These are phyloP conservation scores for Albifimbria verrucaria DNA, from an alignment of 2,329 filamentous ascomycete species.

Conservation along the genomic window DNA sequence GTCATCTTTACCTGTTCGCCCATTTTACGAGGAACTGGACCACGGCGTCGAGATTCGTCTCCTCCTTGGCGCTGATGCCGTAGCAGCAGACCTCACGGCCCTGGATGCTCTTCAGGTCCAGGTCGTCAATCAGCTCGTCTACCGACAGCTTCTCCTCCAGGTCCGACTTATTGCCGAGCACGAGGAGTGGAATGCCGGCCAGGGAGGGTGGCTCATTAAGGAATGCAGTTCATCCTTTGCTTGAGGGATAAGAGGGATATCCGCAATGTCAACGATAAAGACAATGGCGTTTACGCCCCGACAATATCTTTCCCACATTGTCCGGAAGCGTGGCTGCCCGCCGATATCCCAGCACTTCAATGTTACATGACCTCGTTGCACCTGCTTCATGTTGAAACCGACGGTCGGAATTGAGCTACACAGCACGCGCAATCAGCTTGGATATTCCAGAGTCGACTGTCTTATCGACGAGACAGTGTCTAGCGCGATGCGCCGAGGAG, in stretches of 20 bases:
- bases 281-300: constrained; percentile 96
- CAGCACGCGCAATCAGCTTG: constrained; percentile 36
- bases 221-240: constrained; percentile 91
- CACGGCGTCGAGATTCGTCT: constrained; percentile 96
- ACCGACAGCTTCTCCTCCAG: constrained; percentile 86
- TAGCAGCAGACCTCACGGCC: constrained; percentile 97
- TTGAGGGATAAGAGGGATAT: constrained; percentile 73
- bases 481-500: constrained; percentile 81
- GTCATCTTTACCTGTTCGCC: constrained; percentile 67
- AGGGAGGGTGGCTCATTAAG: constrained; percentile 82
- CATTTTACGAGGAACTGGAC: constrained; percentile 94
- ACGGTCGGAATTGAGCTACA: constrained; percentile 94
- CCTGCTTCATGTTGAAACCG: constrained; percentile 98
- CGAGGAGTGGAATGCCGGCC: constrained; percentile 85
- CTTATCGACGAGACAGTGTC: constrained; percentile 2
- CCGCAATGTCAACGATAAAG: constrained; percentile 96
- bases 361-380: constrained; percentile 96
- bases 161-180: constrained; percentile 97
- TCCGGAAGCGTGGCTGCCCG: constrained; percentile 92
- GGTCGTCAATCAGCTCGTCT: constrained; percentile 89
- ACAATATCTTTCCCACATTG: constrained; percentile 99
- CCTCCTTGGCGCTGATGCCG: constrained; percentile 96
- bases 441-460: constrained; percentile 3
- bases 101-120: constrained; percentile 85
- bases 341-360: constrained; percentile 99